A percentile compares a stretch with the other conserved stretches of the same genome.
phyloP scores from a whole-genome alignment of 2,329 filamentous ascomycete species.

The Penicillium sp. region DNA sequence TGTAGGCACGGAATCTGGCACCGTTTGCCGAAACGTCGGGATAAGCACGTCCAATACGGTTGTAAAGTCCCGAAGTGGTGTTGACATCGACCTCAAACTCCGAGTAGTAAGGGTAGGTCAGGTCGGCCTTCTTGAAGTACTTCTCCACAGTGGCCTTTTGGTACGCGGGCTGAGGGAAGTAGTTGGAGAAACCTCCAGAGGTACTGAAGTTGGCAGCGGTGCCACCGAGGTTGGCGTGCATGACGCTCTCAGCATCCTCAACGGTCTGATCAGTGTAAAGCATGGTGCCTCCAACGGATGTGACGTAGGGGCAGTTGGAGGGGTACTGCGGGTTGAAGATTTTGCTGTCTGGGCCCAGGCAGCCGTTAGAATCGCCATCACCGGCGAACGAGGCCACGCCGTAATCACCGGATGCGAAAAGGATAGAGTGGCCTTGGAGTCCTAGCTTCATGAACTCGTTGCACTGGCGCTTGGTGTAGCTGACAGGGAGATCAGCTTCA shows the following conservation, averaged over 20 bases:
- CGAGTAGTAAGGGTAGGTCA: slow-evolving; percentile 32
- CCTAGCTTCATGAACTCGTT: slow-evolving; percentile 55
- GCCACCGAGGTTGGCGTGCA: slow-evolving; percentile 32
- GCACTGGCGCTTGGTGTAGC: slow-evolving; percentile 54
- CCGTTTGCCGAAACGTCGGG: slow-evolving; percentile 52
- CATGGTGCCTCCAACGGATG: slow-evolving; percentile 46
- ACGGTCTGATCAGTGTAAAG: slow-evolving; percentile 30
- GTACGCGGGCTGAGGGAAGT: slow-evolving; percentile 45
- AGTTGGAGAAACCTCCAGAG: slow-evolving; percentile 50
- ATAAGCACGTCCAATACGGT: slow-evolving; percentile 49
- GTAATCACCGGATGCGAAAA: slow-evolving; percentile 33
- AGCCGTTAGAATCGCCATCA: slow-evolving; percentile 38
- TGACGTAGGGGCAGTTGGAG: slow-evolving; percentile 54
- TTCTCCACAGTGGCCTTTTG: slow-evolving; percentile 42
- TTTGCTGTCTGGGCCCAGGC: slow-evolving; percentile 38
- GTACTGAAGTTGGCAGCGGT: slow-evolving; percentile 34
- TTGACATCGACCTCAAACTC: slow-evolving; percentile 35
- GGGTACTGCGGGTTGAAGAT: slow-evolving; percentile 54
- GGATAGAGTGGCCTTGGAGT: slow-evolving; percentile 31
- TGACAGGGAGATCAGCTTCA: slow-evolving; percentile 54
- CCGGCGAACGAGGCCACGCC: slow-evolving; percentile 38
- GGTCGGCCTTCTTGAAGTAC: slow-evolving; percentile 40
- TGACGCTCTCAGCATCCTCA: slow-evolving; percentile 29
- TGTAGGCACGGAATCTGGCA: slow-evolving; percentile 30
- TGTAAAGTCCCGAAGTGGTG: slow-evolving; percentile 43